A percentile compares a stretch with the other conserved stretches of the same genome.
Evolutionary conservation across 73 alveolate species (phyloP).

Genomic region (Tetrahymena elliotti): DNA sequence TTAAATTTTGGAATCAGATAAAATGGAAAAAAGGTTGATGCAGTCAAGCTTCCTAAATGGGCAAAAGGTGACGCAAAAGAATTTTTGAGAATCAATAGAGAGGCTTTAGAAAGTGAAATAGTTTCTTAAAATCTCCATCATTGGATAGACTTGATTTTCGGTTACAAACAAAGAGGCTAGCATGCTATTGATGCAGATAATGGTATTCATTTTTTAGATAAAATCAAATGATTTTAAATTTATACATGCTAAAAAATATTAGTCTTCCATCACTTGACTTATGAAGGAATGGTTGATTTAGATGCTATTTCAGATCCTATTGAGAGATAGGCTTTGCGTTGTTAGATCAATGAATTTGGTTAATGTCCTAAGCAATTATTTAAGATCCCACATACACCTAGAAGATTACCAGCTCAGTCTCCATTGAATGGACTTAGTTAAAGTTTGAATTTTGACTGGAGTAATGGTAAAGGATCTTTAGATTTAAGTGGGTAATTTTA

Average conservation of each 20-base stretch:
- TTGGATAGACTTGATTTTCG: slow-evolving; percentile 97
- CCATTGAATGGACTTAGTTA: background rate
- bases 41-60: slow-evolving; percentile 83
- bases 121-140: slow-evolving; percentile 75
- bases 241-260: background rate
- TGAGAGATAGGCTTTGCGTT: slow-evolving; percentile 75
- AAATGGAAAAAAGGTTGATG: slow-evolving; percentile 88
- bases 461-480: slow-evolving; percentile 5
- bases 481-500: background rate
- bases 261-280: slow-evolving; percentile 94
- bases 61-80: slow-evolving; percentile 51
- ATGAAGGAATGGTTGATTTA: slow-evolving; percentile 79
- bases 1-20: slow-evolving; percentile 84
- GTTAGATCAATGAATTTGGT: slow-evolving; percentile 95
- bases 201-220: slow-evolving; percentile 17
- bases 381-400: slow-evolving; percentile 90
- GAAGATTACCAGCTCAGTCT: slow-evolving; percentile 50
- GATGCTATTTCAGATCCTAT: slow-evolving; percentile 68
- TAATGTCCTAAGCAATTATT: slow-evolving; percentile 92
- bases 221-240: too few species aligned
- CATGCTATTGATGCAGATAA: slow-evolving; percentile 72
- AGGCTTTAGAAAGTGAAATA: slow-evolving; percentile 73
- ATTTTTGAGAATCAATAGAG: slow-evolving; percentile 58
- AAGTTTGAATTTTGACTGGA: background rate
- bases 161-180: slow-evolving; percentile 83